Percentiles rank a stretch among this genome's conserved stretches.
Evolutionary conservation across 1,139 yeast species (phyloP).

Genomic region (Zygotorulaspora mrakii): DNA sequence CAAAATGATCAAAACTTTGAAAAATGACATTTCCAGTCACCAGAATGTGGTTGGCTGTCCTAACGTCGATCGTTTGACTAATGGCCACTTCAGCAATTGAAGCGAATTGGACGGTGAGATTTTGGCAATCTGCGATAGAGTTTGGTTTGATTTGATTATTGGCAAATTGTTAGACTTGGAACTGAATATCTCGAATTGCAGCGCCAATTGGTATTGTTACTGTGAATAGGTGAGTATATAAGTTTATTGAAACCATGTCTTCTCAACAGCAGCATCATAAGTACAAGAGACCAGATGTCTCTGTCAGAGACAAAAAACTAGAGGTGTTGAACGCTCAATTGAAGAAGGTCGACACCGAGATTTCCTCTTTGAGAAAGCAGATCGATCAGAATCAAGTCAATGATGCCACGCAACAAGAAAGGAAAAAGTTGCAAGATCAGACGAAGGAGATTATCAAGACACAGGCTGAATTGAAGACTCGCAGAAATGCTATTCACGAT

Average conservation of each 20-base stretch:
- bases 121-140: no score
- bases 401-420: slow-evolving; percentile 45
- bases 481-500: slow-evolving; percentile 65
- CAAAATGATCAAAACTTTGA: no score
- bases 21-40: background rate
- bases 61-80: background rate
- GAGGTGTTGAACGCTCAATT: slow-evolving; percentile 62
- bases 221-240: background rate
- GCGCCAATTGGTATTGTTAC: slow-evolving; percentile 1
- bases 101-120: no score
- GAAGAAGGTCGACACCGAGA: slow-evolving; percentile 57
- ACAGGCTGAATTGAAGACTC: slow-evolving; percentile 68
- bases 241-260: slow-evolving; percentile 30
- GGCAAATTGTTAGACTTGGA: no score
- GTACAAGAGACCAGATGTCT: slow-evolving; percentile 74
- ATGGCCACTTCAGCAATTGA: background rate
- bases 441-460: slow-evolving; percentile 60
- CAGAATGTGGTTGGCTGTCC: slow-evolving; percentile 5
- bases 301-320: slow-evolving; percentile 52
- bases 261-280: slow-evolving; percentile 13
- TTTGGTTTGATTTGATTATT: no score
- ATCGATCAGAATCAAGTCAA: slow-evolving; percentile 41
- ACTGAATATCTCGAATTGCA: background rate
- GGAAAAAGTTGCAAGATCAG: slow-evolving; percentile 62
- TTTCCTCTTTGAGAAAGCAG: slow-evolving; percentile 35